phyloP scores from a whole-genome alignment of 2,329 filamentous ascomycete genomes.

The Beauveria caledonica region DNA sequence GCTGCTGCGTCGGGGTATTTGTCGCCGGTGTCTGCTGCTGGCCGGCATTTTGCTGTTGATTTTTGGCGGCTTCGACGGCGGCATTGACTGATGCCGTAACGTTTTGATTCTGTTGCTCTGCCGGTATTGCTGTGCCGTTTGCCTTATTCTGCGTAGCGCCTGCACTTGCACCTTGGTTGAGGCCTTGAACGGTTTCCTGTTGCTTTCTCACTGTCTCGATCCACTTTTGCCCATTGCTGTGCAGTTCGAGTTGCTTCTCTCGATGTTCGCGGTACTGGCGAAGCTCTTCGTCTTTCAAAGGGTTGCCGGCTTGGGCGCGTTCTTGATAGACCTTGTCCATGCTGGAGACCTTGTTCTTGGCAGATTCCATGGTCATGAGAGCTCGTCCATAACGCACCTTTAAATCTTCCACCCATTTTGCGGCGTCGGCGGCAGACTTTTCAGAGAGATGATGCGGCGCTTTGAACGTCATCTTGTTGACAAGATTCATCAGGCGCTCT shows the following conservation, averaged over 20 bases:
- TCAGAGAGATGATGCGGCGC: constrained; percentile 34
- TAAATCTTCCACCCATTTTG: constrained; percentile 41
- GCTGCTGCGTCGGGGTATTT: constrained; percentile 20
- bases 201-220: constrained; percentile 40
- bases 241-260: constrained; percentile 35
- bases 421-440: constrained; percentile 33
- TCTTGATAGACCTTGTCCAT: constrained; percentile 37
- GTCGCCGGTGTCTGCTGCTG: constrained; percentile 23
- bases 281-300: constrained; percentile 39
- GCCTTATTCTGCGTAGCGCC: constrained; percentile 17
- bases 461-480: constrained; percentile 40
- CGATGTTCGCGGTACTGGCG: constrained; percentile 36
- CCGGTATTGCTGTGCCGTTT: constrained; percentile 11
- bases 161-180: constrained; percentile 10
- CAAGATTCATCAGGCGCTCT: constrained; percentile 37
- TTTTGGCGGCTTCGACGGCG: constrained; percentile 38
- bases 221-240: constrained; percentile 39
- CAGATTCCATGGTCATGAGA: constrained; percentile 41
- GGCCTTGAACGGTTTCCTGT: constrained; percentile 32
- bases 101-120: constrained; percentile 19
- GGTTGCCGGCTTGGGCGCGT: constrained; percentile 33
- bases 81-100: constrained; percentile 33
- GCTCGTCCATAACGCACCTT: constrained; percentile 40
- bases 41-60: constrained; percentile 27
- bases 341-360: constrained; percentile 30